phyloP scores from a whole-genome alignment of 2,329 filamentous ascomycete genomes.

The Fusarium palustre region DNA sequence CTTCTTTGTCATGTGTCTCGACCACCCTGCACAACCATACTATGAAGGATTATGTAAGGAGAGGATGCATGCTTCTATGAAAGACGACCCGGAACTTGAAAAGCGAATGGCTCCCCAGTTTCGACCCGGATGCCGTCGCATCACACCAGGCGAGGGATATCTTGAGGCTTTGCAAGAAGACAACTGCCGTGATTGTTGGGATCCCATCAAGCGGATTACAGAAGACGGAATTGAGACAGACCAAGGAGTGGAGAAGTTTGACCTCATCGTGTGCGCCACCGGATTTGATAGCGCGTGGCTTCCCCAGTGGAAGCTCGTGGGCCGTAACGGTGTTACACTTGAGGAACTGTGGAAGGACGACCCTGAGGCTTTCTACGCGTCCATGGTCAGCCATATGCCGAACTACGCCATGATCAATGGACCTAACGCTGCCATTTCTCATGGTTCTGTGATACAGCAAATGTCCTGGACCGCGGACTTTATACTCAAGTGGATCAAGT shows the following conservation, averaged over 20 bases:
- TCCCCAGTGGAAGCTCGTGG: background rate
- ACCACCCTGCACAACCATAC: slow-evolving; percentile 2
- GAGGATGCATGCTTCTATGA: slow-evolving; percentile 9
- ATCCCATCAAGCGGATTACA: background rate
- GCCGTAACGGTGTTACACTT: background rate
- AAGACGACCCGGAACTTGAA: background rate
- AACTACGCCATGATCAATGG: slow-evolving; percentile 12
- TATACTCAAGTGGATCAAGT: slow-evolving; percentile 12
- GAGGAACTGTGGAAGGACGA: slow-evolving; percentile 2
- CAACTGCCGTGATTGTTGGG: background rate
- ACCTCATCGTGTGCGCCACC: slow-evolving; percentile 13
- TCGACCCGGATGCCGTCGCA: background rate
- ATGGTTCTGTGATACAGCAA: slow-evolving; percentile 1
- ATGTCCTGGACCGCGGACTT: slow-evolving; percentile 8
- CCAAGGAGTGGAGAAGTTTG: background rate
- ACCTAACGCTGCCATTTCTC: background rate
- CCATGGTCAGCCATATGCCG: background rate
- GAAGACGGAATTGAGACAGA: background rate
- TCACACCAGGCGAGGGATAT: slow-evolving; percentile 10
- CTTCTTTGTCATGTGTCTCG: slow-evolving; percentile 17
- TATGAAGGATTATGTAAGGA: slow-evolving; percentile 9
- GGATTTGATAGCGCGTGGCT: slow-evolving; percentile 12
- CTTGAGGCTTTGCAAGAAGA: slow-evolving; percentile 7
- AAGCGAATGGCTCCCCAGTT: background rate
- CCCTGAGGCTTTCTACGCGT: slow-evolving; percentile 7